Evolutionary conservation across 805 yeast species (phyloP).

Genomic region (Cyberlindnera xylosilytica): DNA sequence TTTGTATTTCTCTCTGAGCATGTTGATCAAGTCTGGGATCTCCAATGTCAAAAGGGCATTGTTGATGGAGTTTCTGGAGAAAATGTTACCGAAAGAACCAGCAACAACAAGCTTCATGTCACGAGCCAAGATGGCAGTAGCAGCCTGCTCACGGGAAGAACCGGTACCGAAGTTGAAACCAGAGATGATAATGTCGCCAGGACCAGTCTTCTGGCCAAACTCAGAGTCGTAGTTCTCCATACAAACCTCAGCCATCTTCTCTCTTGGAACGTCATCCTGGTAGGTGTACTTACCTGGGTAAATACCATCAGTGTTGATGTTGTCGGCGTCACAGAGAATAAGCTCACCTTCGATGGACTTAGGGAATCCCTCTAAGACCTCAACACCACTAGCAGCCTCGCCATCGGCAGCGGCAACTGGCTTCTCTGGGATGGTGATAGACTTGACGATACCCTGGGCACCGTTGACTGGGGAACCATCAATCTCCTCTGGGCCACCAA

Average conservation of each 20-base stretch:
- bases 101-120: slow-evolving; percentile 92
- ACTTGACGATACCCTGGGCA: slow-evolving; percentile 45
- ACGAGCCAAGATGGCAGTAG: slow-evolving; percentile 93
- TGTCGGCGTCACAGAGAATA: slow-evolving; percentile 94
- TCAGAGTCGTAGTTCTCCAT: slow-evolving; percentile 98
- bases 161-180: slow-evolving; percentile 99
- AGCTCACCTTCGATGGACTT: slow-evolving; percentile 84
- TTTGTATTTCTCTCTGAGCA: slow-evolving; percentile 66
- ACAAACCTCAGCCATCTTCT: slow-evolving; percentile 97
- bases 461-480: slow-evolving; percentile 53
- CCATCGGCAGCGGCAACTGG: slow-evolving; percentile 18
- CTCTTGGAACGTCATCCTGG: slow-evolving; percentile 94
- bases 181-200: slow-evolving; percentile 86
- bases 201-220: slow-evolving; percentile 72
- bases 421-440: slow-evolving; percentile 31
- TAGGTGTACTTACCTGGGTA: slow-evolving; percentile 99
- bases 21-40: slow-evolving; percentile 79
- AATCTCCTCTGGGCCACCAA: slow-evolving; percentile 89
- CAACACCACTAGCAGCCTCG: slow-evolving; percentile 45
- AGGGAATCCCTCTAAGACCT: slow-evolving; percentile 89
- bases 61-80: slow-evolving; percentile 93
- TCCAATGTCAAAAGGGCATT: slow-evolving; percentile 93
- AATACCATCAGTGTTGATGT: slow-evolving; percentile 96
- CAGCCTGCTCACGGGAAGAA: slow-evolving; percentile 98
- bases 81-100: slow-evolving; percentile 96